Evolutionary conservation across 805 yeast genomes (phyloP).

Genomic region (Kurtzmaniella cleridarum): DNA sequence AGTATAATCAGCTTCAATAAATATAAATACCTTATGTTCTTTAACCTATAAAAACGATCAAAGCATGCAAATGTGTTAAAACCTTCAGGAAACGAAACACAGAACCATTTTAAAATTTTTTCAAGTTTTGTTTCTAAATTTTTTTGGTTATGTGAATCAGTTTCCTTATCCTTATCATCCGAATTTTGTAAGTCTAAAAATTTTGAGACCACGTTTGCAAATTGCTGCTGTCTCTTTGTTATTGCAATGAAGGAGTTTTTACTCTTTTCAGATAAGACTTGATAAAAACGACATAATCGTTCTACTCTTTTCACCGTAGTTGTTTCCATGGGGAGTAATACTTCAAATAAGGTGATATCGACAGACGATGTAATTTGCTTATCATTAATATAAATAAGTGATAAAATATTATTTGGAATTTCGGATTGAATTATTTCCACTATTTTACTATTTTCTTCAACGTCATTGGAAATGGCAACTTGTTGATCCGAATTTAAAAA

Average conservation of each 20-base stretch:
- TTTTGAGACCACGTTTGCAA: slow-evolving; percentile 46
- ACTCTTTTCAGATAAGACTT: slow-evolving; percentile 51
- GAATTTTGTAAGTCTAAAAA: slow-evolving; percentile 33
- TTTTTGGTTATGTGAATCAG: background rate
- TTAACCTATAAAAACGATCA: slow-evolving; percentile 45
- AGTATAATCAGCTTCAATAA: slow-evolving; percentile 51
- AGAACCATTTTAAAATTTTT: slow-evolving; percentile 58
- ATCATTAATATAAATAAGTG: slow-evolving; percentile 71
- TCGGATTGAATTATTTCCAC: slow-evolving; percentile 22
- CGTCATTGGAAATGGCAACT: background rate
- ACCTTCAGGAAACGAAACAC: slow-evolving; percentile 50
- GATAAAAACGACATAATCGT: slow-evolving; percentile 47
- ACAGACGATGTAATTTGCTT: slow-evolving; percentile 57
- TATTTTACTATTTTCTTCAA: slow-evolving; percentile 12
- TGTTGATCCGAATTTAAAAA: slow-evolving; percentile 21
- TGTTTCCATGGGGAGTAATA: slow-evolving; percentile 51
- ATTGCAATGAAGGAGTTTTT: slow-evolving; percentile 64
- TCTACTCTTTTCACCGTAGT: slow-evolving; percentile 43
- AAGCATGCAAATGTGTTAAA: slow-evolving; percentile 46
- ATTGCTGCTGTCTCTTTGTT: slow-evolving; percentile 60
- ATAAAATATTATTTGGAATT: slow-evolving; percentile 64
- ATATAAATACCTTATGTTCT: slow-evolving; percentile 55
- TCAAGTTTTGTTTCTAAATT: slow-evolving; percentile 32
- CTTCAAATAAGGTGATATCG: slow-evolving; percentile 56
- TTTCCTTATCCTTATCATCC: slow-evolving; percentile 16